Conservation (phyloP, 2,329 filamentous ascomycete genomes). For the Cyclaneusma minus region DNA sequence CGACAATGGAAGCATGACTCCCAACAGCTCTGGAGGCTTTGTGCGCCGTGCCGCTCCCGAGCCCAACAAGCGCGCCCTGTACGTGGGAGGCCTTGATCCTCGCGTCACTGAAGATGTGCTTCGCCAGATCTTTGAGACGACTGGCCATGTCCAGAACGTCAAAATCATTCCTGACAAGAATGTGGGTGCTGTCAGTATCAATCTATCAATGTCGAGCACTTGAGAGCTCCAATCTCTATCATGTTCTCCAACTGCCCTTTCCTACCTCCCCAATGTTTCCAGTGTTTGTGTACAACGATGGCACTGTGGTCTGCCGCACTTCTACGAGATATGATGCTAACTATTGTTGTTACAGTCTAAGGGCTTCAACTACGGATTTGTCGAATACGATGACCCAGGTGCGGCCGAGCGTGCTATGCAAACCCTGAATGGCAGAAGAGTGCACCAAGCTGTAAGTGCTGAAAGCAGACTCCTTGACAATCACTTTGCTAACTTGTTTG, state of each 20-base stretch:
- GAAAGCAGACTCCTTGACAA: neutral
- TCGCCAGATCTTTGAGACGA: slow-evolving; percentile 97
- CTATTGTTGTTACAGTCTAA: slow-evolving; percentile 51
- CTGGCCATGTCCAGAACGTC: slow-evolving; percentile 93
- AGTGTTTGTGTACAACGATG: slow-evolving; percentile 1
- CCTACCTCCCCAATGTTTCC: slow-evolving; percentile 2
- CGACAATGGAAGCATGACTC: slow-evolving; percentile 56
- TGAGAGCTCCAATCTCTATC: slow-evolving; percentile 9
- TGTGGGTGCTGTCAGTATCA: slow-evolving; percentile 44
- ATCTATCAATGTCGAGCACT: slow-evolving; percentile 13
- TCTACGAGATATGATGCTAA: slow-evolving; percentile 1
- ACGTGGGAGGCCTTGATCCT: slow-evolving; percentile 88
- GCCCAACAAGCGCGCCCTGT: slow-evolving; percentile 95
- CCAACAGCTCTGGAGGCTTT: slow-evolving; percentile 66
- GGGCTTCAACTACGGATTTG: slow-evolving; percentile 97
- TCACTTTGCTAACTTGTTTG: slow-evolving; percentile 13
- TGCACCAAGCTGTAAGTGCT: slow-evolving; percentile 75
- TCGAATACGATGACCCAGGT: slow-evolving; percentile 96
- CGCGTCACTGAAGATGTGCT: slow-evolving; percentile 92
- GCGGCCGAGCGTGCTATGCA: slow-evolving; percentile 95
- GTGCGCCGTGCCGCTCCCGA: slow-evolving; percentile 85
- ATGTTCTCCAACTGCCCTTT: slow-evolving; percentile 5
- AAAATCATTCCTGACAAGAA: slow-evolving; percentile 99
- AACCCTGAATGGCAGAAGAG: slow-evolving; percentile 85
- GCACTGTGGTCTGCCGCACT: slow-evolving; percentile 1